These are phyloP conservation scores for Saturnispora gosingensis DNA, from an alignment of 805 yeast genomes.

Conservation along the genomic window DNA sequence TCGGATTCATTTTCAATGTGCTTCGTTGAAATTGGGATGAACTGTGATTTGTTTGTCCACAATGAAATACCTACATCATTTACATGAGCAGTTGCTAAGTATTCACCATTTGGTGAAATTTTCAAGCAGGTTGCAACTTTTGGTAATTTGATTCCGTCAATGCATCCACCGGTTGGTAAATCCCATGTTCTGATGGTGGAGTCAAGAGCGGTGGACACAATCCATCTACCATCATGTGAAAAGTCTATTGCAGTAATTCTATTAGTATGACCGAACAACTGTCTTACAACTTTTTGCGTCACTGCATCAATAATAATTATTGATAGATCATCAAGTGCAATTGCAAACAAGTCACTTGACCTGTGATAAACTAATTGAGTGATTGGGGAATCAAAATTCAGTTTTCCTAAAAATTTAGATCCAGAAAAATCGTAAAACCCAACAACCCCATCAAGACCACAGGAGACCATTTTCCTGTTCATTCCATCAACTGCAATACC, in stretches of 20 bases:
- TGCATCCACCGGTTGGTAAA: slow-evolving; percentile 92
- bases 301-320: slow-evolving; percentile 74
- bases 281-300: slow-evolving; percentile 78
- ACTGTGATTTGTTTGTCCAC: slow-evolving; percentile 90
- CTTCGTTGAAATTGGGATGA: slow-evolving; percentile 64
- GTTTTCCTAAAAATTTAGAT: slow-evolving; percentile 55
- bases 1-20: slow-evolving; percentile 69
- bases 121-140: slow-evolving; percentile 74
- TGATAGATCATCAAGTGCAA: slow-evolving; percentile 78
- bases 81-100: slow-evolving; percentile 88
- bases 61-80: slow-evolving; percentile 80
- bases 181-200: slow-evolving; percentile 94
- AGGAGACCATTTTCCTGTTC: slow-evolving; percentile 79
- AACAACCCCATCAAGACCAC: slow-evolving; percentile 82
- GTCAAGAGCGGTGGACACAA: slow-evolving; percentile 75
- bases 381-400: slow-evolving; percentile 67
- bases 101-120: slow-evolving; percentile 82
- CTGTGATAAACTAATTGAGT: slow-evolving; percentile 71
- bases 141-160: slow-evolving; percentile 77
- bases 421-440: slow-evolving; percentile 80
- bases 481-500: slow-evolving; percentile 86
- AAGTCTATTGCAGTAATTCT: slow-evolving; percentile 83
- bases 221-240: slow-evolving; percentile 93
- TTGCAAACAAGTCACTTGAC: slow-evolving; percentile 75
- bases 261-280: slow-evolving; percentile 81